A percentile compares a stretch with the other conserved stretches of the same genome.
Evolutionary conservation across 2,329 filamentous ascomycete species (phyloP).

Genomic region (Ciborinia camelliae): DNA sequence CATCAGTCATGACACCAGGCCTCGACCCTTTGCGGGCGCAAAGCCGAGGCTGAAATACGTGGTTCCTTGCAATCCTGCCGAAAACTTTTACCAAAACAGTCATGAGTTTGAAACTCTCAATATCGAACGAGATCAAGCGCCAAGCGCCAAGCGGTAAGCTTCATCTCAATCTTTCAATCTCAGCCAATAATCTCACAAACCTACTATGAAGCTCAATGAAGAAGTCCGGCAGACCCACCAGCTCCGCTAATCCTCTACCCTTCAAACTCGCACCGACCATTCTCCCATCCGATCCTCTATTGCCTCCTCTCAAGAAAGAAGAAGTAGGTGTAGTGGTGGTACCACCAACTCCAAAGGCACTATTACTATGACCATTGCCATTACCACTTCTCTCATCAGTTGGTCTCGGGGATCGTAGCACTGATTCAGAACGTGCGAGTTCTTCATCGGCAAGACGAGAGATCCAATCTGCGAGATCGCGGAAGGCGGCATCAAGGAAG

Average conservation of each 20-base stretch:
- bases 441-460: conserved; percentile 61
- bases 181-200: conserved; percentile 61
- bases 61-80: not conserved
- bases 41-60: not conserved
- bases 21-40: not conserved
- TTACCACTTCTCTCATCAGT: conserved; percentile 18
- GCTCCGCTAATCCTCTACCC: conserved; percentile 60
- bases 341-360: conserved; percentile 3
- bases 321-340: conserved; percentile 24
- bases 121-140: not conserved
- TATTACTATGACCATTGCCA: conserved; percentile 14
- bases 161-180: conserved; percentile 42
- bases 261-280: conserved; percentile 51
- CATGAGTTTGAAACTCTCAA: not conserved
- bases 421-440: conserved; percentile 46
- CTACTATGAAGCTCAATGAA: conserved; percentile 63
- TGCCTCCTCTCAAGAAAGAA: conserved; percentile 33
- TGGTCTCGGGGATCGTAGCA: conserved; percentile 12
- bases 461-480: conserved; percentile 63
- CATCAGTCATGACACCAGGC: not conserved
- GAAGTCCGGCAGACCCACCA: conserved; percentile 64
- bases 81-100: too few species aligned
- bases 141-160: not conserved
- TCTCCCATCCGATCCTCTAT: conserved; percentile 30
- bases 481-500: conserved; percentile 59